Percentiles rank a stretch among this genome's conserved stretches.
phyloP scores from a whole-genome alignment of 140 eudicot genomes.

The Senecio squalidus region DNA sequence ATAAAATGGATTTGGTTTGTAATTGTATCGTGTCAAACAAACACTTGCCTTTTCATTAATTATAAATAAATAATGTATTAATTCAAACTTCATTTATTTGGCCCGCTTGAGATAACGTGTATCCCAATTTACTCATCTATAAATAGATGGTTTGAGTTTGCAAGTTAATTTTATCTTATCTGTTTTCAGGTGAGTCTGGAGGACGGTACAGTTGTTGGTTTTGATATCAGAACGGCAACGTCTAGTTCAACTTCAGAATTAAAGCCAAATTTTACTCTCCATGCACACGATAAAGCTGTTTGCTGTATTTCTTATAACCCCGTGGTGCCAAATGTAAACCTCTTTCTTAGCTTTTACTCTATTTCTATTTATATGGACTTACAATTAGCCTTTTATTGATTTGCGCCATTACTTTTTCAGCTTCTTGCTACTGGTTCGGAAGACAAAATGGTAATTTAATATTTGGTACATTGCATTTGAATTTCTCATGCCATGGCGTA shows the following conservation, averaged over 20 bases:
- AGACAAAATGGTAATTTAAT: constrained; percentile 70
- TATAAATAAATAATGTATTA: no score
- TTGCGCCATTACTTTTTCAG: constrained; percentile 28
- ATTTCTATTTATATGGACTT: neutral
- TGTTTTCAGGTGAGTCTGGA: constrained; percentile 78
- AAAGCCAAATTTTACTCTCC: constrained; percentile 71
- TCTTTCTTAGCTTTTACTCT: neutral
- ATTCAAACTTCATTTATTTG: neutral
- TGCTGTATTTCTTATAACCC: constrained; percentile 64
- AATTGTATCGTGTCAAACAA: neutral
- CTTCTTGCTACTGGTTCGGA: constrained; percentile 89
- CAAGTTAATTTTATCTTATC: neutral
- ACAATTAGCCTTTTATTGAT: constrained; percentile 14
- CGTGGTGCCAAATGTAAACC: constrained; percentile 59
- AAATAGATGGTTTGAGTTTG: neutral
- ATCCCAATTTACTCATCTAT: neutral
- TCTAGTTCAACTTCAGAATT: constrained; percentile 42
- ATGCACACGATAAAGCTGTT: constrained; percentile 90
- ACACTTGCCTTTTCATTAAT: no score
- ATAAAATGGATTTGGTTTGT: neutral
- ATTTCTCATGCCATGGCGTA: neutral
- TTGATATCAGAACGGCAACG: constrained; percentile 68
- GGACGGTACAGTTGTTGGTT: constrained; percentile 77
- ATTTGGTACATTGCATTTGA: neutral
- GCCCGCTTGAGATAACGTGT: neutral